Evolutionary conservation across 2,329 filamentous ascomycete species (phyloP).

Genomic region (Didymella glomerata): DNA sequence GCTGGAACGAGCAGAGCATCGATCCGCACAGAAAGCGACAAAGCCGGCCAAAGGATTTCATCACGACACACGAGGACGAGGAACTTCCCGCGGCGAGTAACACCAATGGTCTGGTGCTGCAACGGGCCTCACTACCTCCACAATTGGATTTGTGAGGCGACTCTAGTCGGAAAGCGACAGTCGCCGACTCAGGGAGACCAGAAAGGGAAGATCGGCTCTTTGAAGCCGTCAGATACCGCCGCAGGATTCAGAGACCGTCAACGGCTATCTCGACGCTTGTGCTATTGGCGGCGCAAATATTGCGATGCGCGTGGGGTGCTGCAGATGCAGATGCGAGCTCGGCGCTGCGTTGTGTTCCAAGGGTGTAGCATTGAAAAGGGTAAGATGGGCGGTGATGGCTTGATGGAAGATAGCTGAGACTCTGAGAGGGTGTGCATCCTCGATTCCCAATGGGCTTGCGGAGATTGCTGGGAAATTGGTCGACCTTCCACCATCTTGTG

Average conservation of each 20-base stretch:
- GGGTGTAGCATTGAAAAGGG: background rate
- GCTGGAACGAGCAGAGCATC: background rate
- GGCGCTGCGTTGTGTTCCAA: background rate
- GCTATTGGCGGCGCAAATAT: constrained; percentile 11
- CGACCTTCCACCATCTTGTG: background rate
- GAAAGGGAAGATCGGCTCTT: background rate
- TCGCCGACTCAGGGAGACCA: background rate
- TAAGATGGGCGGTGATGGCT: constrained; percentile 4
- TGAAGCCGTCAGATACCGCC: background rate
- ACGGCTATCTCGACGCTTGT: background rate
- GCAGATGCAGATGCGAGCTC: background rate
- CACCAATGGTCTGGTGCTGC: background rate
- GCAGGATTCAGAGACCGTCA: background rate
- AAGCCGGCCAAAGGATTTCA: background rate
- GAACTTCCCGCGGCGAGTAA: background rate
- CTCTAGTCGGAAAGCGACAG: background rate
- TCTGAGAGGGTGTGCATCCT: background rate
- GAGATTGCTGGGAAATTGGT: background rate
- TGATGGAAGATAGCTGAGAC: background rate
- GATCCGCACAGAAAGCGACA: background rate
- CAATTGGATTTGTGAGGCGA: background rate
- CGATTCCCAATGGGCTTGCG: background rate
- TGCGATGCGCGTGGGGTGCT: constrained; percentile 6
- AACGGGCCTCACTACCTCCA: constrained; percentile 6
- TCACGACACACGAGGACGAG: background rate